Percentiles rank a stretch among this genome's conserved stretches.
These are phyloP conservation scores for Emmonsia crescens DNA, from an alignment of 2,329 filamentous ascomycete genomes.

Conservation along the genomic window DNA sequence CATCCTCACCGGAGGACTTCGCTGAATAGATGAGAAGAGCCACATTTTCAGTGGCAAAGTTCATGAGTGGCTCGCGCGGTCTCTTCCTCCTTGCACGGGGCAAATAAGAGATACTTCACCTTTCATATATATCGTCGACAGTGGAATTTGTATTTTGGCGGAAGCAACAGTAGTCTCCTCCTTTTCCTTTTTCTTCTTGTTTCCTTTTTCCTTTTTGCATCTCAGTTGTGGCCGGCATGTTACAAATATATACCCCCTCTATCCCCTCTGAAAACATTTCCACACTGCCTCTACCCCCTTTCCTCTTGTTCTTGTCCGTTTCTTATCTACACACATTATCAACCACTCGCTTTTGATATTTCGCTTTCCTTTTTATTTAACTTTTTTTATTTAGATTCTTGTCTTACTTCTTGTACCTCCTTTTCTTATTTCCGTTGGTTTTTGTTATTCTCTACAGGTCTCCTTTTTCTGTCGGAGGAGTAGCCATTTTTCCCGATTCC, in stretches of 20 bases:
- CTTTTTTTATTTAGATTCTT: background rate
- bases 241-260: background rate
- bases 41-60: background rate
- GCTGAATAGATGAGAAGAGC: background rate
- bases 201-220: background rate
- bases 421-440: background rate
- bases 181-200: background rate
- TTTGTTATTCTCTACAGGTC: background rate
- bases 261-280: background rate
- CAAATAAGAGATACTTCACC: background rate
- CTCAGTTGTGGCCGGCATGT: background rate
- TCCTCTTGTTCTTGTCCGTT: background rate
- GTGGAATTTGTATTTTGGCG: conserved; percentile 1
- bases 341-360: background rate
- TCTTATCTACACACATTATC: background rate
- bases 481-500: background rate
- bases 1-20: background rate
- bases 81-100: conserved; percentile 5
- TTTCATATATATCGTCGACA: conserved; percentile 4
- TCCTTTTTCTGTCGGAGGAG: background rate
- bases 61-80: background rate
- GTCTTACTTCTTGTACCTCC: background rate
- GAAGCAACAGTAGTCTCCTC: background rate
- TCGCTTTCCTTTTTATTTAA: background rate
- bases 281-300: background rate